phyloP scores from a whole-genome alignment of 345 rosid species.

The Schrenkiella parvula region DNA sequence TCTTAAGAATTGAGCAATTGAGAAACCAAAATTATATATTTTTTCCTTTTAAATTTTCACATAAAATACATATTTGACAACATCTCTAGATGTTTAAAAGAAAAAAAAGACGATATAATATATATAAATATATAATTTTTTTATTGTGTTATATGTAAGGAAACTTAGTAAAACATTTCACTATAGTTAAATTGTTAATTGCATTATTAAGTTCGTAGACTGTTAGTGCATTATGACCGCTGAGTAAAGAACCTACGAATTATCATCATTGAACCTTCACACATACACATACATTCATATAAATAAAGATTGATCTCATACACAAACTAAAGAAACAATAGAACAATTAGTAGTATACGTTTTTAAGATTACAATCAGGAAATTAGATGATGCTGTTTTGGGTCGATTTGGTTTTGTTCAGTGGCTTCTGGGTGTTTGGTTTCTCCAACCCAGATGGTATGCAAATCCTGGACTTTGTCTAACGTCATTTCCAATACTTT shows the following conservation, averaged over 20 bases:
- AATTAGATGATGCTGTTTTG: constrained; percentile 36
- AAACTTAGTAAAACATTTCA: background rate
- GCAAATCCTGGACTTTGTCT: background rate
- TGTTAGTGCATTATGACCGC: constrained; percentile 16
- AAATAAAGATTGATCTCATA: background rate
- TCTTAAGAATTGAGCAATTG: constrained; percentile 20
- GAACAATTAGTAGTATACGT: background rate
- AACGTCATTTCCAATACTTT: background rate
- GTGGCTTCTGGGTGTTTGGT: constrained; percentile 32
- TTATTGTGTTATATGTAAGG: background rate
- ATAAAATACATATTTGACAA: background rate
- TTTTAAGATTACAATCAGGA: background rate
- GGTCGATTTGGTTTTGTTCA: constrained; percentile 40
- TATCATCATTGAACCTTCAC: constrained; percentile 18
- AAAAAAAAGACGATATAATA: no score
- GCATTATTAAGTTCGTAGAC: background rate
- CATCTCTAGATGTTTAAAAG: no score
- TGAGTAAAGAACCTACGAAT: constrained; percentile 22
- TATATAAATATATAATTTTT: no score
- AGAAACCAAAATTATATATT: background rate
- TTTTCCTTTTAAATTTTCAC: background rate
- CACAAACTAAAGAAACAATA: background rate
- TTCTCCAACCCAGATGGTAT: constrained; percentile 67
- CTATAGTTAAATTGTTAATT: background rate
- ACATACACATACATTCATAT: background rate